Base-by-base conservation (phyloP, 805 yeast genomes). In the Sungouiella thailandica region DNA sequence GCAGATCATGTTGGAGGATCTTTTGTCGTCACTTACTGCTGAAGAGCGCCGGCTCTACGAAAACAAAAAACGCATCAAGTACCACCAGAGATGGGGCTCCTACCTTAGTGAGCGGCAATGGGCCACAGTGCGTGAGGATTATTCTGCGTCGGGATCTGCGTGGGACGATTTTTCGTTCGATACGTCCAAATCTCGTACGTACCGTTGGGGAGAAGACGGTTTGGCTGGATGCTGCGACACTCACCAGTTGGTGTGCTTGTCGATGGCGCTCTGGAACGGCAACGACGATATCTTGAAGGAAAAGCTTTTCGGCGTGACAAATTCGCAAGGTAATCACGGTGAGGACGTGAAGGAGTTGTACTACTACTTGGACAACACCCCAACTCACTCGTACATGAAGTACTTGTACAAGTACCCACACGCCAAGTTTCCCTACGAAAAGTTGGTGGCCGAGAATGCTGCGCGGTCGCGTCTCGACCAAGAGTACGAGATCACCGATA, bases 141-240 rank as follows among this genome's bases (percentile, higher is more conserved):
- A 88, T 58, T 83, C 95, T 0, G 68, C 60, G 32, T 74, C 78
- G 46, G 97, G 97, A 27, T 87, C 87, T 47, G 96, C 96, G 3
- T 88, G 97, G 97, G 70, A 77, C 24, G 76, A 78, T 47, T 88
- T 88, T 59, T 85, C 94, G 6, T 87, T 86, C 55, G 94, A 85
- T 39, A 87, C 85, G 40, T 82, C 94, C 2, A 70, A 78, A 39
- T 75, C 88, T 15, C 67, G 97, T 44, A 76, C 85, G 10, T 88
- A 83, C 56, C 70, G 97, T 28, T 88, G 97, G 97, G 95, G 96
- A 26, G 97, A 89, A 57, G 96, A 88, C 55, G 97, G 97, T 2
- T 64, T 88, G 46, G 94, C 90, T 8, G 97, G 97, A 31, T 81
- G 85, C 14, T 75, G 84, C 41, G 97, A 88, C 55, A 76, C 83